These are phyloP conservation scores for Trypanosoma vivax DNA, from an alignment of 208 protist genomes.

Conservation along the genomic window DNA sequence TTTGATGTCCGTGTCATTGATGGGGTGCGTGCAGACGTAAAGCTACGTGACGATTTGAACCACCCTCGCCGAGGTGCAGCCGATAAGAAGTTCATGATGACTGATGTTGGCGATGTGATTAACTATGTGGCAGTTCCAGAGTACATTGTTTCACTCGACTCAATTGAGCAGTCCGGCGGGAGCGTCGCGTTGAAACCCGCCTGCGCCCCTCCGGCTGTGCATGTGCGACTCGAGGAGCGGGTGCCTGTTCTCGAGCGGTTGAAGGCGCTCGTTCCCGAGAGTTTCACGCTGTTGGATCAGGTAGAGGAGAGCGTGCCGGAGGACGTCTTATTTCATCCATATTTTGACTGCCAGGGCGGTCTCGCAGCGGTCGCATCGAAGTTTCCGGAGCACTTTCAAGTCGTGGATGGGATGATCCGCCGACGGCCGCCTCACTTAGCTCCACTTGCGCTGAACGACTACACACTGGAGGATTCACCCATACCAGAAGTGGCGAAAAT, in stretches of 20 bases:
- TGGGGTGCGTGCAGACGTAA: slow-evolving; percentile 37
- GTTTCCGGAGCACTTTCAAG: slow-evolving; percentile 80
- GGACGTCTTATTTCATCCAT: slow-evolving; percentile 82
- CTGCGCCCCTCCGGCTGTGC: slow-evolving; percentile 60
- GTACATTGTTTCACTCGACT: slow-evolving; percentile 57
- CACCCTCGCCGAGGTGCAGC: slow-evolving; percentile 66
- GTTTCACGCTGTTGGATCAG: slow-evolving; percentile 52
- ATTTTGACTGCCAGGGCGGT: slow-evolving; percentile 89
- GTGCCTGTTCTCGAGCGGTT: slow-evolving; percentile 80
- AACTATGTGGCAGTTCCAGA: slow-evolving; percentile 73
- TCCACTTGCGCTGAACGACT: slow-evolving; percentile 68
- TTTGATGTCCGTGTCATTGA: slow-evolving; percentile 55
- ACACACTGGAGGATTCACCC: slow-evolving; percentile 56
- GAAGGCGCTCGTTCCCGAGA: slow-evolving; percentile 47
- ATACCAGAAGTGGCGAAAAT: slow-evolving; percentile 58
- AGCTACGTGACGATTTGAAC: slow-evolving; percentile 57
- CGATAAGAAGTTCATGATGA: slow-evolving; percentile 83
- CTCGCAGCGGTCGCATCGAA: slow-evolving; percentile 72
- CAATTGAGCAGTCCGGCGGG: slow-evolving; percentile 36
- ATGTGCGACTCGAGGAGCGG: slow-evolving; percentile 70
- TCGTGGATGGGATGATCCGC: slow-evolving; percentile 61
- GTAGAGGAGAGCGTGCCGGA: slow-evolving; percentile 76
- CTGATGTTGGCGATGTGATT: slow-evolving; percentile 62
- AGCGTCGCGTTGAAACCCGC: slow-evolving; percentile 48
- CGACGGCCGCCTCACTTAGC: slow-evolving; percentile 62